Evolutionary conservation across 2,329 filamentous ascomycete species (phyloP).

Genomic region (Cytospora mali): DNA sequence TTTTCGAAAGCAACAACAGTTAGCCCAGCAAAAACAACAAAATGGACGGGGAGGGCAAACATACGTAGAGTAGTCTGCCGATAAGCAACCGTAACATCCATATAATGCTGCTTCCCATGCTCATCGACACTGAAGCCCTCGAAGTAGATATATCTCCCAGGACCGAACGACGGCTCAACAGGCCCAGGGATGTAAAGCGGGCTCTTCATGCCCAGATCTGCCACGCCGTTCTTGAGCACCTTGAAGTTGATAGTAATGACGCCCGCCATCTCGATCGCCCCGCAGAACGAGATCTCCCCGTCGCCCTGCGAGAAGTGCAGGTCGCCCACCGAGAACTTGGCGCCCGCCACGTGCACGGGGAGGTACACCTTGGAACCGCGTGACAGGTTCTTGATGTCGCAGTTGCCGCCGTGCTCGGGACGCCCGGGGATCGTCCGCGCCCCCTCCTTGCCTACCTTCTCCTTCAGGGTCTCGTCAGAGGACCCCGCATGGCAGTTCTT

Average conservation of each 20-base stretch:
- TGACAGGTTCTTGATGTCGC: slow-evolving; percentile 82
- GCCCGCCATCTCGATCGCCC: slow-evolving; percentile 93
- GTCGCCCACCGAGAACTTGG: slow-evolving; percentile 89
- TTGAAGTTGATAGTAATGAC: slow-evolving; percentile 88
- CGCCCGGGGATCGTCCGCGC: slow-evolving; percentile 83
- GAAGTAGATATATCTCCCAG: slow-evolving; percentile 80
- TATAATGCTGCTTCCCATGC: slow-evolving; percentile 83
- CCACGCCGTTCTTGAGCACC: slow-evolving; percentile 80
- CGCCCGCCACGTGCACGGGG: slow-evolving; percentile 82
- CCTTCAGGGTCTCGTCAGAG: slow-evolving; percentile 56
- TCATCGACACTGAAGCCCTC: slow-evolving; percentile 91
- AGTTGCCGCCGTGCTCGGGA: slow-evolving; percentile 87
- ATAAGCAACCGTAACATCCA: slow-evolving; percentile 86
- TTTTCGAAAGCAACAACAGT: slow-evolving; percentile 23
- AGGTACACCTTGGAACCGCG: slow-evolving; percentile 78
- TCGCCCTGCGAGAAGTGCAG: slow-evolving; percentile 87
- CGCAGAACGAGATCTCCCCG: slow-evolving; percentile 86
- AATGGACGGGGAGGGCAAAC: slow-evolving; percentile 27
- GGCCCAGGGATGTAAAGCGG: slow-evolving; percentile 86
- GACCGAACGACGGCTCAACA: slow-evolving; percentile 85
- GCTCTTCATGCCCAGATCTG: slow-evolving; percentile 73
- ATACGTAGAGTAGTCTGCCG: slow-evolving; percentile 72
- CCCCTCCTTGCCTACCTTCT: slow-evolving; percentile 74
- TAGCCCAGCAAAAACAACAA: slow-evolving; percentile 4
- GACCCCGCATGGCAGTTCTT: slow-evolving; percentile 73